Evolutionary conservation across 1,284 basidiomycete genomes (phyloP), one percentile per base, ranked within the genome.

Genomic region (Vanrija sp.): DNA sequence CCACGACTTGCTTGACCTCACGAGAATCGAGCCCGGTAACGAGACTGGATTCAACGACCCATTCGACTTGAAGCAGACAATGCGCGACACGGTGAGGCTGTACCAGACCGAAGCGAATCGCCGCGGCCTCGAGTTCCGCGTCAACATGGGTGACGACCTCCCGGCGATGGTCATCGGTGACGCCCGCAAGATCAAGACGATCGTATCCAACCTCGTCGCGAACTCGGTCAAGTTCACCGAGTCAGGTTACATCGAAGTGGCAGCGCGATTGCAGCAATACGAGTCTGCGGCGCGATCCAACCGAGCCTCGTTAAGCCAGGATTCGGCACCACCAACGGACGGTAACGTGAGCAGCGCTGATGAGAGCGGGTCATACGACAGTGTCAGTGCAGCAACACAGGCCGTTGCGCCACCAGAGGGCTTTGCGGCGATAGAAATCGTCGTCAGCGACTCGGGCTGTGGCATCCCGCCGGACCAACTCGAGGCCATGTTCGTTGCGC

Each of bases 1-100:
- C 73, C 92, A 93, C 68, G 89, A 93, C 73, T 78, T 93, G 28
- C 80, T 92, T 60, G 90, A 93, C 72, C 81, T 92, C 7, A 91
- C 90, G 0, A 82, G 88, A 10, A 81, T 91, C 29, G 90, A 93
- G 72, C 86, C 83, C 50, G 89, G 89, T 18, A 84, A 87, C 60
- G 86, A 89, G 67, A 87, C 86, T 0, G 86, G 85, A 1, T 86
- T 89, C 73, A 86, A 86, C 67, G 90, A 93, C 69, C 87, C 88
- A 0, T 91, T 93, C 66, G 82, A 92, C 67, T 77, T 93, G 6
- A 81, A 80, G 16, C 74, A 78, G n/a, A 81, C 83, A 0, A 85
- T 93, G 55, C 74, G 82, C 45, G 87, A 90, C 46, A 87, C 89
- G 0, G 82, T 85, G 2, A 78, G 65, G 10, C 69, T 69, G 28